Conservation (phyloP, 75 land plant genomes). For the Pinus albicaulis region DNA sequence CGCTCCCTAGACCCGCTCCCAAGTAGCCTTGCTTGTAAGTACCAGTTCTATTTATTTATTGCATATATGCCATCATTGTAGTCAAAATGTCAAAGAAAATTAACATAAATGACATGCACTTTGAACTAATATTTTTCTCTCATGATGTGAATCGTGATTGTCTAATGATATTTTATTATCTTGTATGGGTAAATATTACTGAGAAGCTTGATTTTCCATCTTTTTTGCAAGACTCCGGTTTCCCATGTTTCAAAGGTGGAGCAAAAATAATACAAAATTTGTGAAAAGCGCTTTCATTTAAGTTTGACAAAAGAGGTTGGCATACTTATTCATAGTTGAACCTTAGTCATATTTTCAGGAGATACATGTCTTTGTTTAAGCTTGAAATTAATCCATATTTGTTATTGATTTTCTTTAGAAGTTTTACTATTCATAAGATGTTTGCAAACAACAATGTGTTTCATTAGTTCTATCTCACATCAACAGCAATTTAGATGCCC, state of each 20-base stretch:
- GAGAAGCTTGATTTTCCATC: background rate
- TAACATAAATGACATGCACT: background rate
- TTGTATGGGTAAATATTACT: background rate
- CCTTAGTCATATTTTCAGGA: background rate
- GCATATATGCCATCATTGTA: too few species aligned
- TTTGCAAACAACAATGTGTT: conserved; percentile 92
- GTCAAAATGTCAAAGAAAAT: too few species aligned
- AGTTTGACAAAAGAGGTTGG: conserved; percentile 94
- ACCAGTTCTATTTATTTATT: too few species aligned
- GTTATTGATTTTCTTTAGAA: background rate
- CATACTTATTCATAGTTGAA: background rate
- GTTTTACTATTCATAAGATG: background rate
- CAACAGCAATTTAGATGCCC: conserved; percentile 97
- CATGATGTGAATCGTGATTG: background rate
- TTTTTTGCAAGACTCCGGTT: conserved; percentile 83
- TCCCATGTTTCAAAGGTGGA: conserved; percentile 98
- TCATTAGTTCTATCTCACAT: conserved; percentile 93
- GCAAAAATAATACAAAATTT: conserved; percentile 91
- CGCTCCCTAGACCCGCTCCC: too few species aligned
- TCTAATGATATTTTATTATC: background rate
- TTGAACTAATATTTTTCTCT: background rate
- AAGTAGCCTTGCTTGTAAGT: too few species aligned
- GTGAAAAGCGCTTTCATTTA: conserved; percentile 92
- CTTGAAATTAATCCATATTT: background rate
- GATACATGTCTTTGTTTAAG: background rate